Evolutionary conservation across 331 rosid genomes (phyloP), one percentile per base, ranked within the genome.

Genomic region (Arachis monticola): DNA sequence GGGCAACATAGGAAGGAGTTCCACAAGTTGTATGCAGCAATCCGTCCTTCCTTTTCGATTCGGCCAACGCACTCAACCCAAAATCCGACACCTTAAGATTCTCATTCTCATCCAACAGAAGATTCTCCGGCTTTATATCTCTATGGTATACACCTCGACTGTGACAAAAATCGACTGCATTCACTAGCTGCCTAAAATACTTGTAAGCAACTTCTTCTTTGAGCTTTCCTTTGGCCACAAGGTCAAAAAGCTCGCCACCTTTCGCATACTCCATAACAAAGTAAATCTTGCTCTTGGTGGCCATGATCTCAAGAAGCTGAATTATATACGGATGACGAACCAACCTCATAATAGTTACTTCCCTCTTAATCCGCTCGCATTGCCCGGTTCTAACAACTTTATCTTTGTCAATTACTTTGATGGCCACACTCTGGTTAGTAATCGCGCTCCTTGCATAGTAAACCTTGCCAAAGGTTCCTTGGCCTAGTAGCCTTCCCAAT

Each of bases 1-100:
- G 98, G 68, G 98, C 96, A 27, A 90, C 97, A 79, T 93, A 93
- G 13, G 97, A 91, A 46, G 98, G 98, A 17, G 98, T 93, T 65
- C 98, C 98, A 73, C 98, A 93, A 55, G 91, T 73, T 45, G 98
- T 93, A 76, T 93, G 94, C 31, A 93, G 86, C 80, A 93, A 68
- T 12, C 88, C 95, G 38, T 91, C 96, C 32, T 80, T 86, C 6
- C 69, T 63, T 83, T 47, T 90, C 53, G 91, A 80, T 27, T 91
- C 94, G 2, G 87, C 85, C 5, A 93, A 63, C 38, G 97, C 96
- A 76, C 98, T 91, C 77, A 93, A 85, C 60, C 98, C 97, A 8
- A 93, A 93, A 87, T 93, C 98, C 0, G 96, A 89, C 38, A 93
- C 88, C 82, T 93, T 93, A n/a, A 93, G 60, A 64, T 88, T 85